Conservation (phyloP, 495 filamentous ascomycete genomes). For the Neurospora intermedia region DNA sequence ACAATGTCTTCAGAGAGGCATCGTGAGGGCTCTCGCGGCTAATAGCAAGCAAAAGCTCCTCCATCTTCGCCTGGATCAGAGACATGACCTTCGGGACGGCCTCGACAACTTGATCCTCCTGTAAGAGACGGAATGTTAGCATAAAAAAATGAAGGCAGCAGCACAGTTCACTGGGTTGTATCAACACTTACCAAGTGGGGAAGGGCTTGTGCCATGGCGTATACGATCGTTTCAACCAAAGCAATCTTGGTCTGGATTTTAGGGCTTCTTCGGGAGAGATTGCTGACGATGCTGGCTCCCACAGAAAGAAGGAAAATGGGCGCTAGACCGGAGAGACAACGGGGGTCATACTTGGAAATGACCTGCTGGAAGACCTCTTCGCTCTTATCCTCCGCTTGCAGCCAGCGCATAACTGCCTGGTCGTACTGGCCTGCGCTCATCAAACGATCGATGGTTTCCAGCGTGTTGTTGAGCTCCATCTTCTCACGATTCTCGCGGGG, state of each 20-base stretch:
- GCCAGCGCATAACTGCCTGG: constrained; percentile 62
- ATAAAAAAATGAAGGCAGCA: constrained; percentile 8
- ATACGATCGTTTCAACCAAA: constrained; percentile 69
- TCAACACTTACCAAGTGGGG: constrained; percentile 34
- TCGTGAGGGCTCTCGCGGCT: constrained; percentile 51
- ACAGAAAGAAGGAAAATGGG: constrained; percentile 75
- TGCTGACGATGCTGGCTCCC: constrained; percentile 64
- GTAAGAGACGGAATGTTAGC: constrained; percentile 3
- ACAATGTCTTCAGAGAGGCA: constrained; percentile 52
- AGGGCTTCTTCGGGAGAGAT: constrained; percentile 47
- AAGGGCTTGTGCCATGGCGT: constrained; percentile 31
- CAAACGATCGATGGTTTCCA: constrained; percentile 51
- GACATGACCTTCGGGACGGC: constrained; percentile 64
- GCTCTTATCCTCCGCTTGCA: constrained; percentile 64
- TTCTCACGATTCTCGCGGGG: constrained; percentile 32
- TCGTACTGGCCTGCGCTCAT: constrained; percentile 59
- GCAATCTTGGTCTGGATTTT: constrained; percentile 47
- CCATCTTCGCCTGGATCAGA: constrained; percentile 58
- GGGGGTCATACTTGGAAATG: constrained; percentile 62
- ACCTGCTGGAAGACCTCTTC: constrained; percentile 73
- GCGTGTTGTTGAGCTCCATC: constrained; percentile 53
- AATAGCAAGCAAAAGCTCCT: constrained; percentile 58
- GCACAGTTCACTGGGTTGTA: neutral
- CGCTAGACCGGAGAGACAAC: constrained; percentile 58
- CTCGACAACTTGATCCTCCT: constrained; percentile 69